Evolutionary conservation across 306 rosid species (phyloP), one percentile per base, ranked within the genome.

Genomic region (Begonia loranthoides): DNA sequence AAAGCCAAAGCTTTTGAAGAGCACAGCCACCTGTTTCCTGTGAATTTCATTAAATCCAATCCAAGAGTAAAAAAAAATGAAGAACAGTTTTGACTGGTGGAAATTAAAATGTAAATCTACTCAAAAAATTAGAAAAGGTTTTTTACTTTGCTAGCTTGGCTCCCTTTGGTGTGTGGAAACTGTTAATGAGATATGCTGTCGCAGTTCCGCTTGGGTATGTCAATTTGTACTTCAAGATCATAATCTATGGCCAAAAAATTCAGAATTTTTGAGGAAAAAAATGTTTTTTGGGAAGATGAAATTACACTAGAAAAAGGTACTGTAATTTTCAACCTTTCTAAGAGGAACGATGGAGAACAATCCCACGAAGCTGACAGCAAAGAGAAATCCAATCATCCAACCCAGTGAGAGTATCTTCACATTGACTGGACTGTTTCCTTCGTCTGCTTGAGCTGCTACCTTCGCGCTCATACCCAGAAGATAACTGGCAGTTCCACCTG

Each of bases 131-230:
- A 39, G 6, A 39, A 10, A 43, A 12, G 14, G 47, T 10, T 17
- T 19, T 67, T 65, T 63, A 81, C 95, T 76, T 79, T 55, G 92
- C 95, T 13, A 78, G 73, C 66, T 68, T 81, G 49, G 95, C 92
- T 67, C 95, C 95, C 51, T 62, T 76, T 6, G 95, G 92, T 17
- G 95, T 85, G 63, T 85, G 95, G 54, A 85, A 79, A 62, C 84
- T 74, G 60, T 85, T 85, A 66, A 85, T 70, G 14, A 78, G 92
- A 28, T 59, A 76, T 44, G 95, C 95, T 5, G 92, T 85, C n/a
- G 95, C 95, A 17, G 95, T 81, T 61, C 95, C 87, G 65, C 95
- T 85, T 10, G 92, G 92, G 46, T 85, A 85, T 3, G 87, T 76
- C 55, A 85, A 63, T 44, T 81, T 85, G 79, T 78, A 81, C 63